Percentiles rank a stretch among this genome's conserved stretches.
Conservation (phyloP, 31 red algal species). For the Porphyra umbilicalis region DNA sequence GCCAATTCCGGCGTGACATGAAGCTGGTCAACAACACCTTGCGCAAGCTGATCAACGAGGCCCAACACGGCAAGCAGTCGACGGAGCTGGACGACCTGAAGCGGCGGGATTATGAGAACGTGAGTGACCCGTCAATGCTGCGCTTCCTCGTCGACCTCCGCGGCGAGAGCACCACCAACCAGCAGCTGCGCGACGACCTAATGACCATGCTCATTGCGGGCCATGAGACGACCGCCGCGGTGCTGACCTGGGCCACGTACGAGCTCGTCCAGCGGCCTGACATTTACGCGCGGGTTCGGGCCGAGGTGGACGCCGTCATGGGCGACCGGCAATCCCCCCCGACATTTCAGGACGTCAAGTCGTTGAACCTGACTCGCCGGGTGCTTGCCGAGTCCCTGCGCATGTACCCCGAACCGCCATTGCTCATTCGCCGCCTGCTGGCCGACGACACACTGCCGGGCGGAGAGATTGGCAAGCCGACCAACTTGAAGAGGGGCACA, state of each 20-base stretch:
- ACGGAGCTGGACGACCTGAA: constrained; percentile 51
- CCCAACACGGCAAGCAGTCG: constrained; percentile 29
- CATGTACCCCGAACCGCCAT: constrained; percentile 70
- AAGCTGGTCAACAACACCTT: constrained; percentile 67
- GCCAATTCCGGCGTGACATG: constrained; percentile 71
- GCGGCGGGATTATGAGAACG: constrained; percentile 69
- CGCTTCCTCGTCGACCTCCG: constrained; percentile 81
- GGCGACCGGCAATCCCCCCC: constrained; percentile 36
- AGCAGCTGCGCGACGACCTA: constrained; percentile 80
- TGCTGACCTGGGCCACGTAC: constrained; percentile 73
- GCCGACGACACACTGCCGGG: constrained; percentile 50
- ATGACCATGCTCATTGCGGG: constrained; percentile 87
- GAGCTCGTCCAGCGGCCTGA: constrained; percentile 62
- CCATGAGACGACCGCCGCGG: constrained; percentile 78
- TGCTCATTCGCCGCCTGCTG: constrained; percentile 75
- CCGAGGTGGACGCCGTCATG: constrained; percentile 74
- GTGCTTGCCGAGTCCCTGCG: constrained; percentile 67
- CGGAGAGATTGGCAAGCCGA: constrained; percentile 15
- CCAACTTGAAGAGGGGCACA: constrained; percentile 40
- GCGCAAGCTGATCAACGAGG: constrained; percentile 45
- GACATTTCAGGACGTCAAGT: constrained; percentile 37
- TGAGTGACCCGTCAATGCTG: constrained; percentile 66
- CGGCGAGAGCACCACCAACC: constrained; percentile 67
- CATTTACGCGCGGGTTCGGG: constrained; percentile 33
- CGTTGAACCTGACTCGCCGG: constrained; percentile 32